Evolutionary conservation across 495 filamentous ascomycete species (phyloP), one percentile per base, ranked within the genome.

Genomic region (Xylaria curta): DNA sequence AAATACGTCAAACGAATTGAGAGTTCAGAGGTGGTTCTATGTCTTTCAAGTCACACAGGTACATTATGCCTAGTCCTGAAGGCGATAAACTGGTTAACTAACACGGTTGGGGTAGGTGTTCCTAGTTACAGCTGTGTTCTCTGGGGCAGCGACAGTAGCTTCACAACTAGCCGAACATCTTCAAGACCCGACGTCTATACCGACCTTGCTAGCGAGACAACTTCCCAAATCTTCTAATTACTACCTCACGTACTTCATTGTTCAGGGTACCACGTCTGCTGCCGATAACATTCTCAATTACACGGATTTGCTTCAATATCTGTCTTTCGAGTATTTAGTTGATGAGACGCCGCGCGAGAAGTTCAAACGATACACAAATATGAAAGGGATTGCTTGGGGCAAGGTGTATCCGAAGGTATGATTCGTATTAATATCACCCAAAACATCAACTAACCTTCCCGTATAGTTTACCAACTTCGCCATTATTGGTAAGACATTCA

Each of bases 181-280:
- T 28, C 56, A 87, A 1, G 66, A 96, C 9, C 94, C 94, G 12
- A 75, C 82, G 0, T 81, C 77, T 6, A 87, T 88, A 24, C 82
- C 90, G 12, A 84, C 79, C 21, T 73, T 97, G 61, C 86, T 97
- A 17, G 91, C 95, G 0, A 76, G 84, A 53, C 91, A 92, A 68
- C 82, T 97, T 4, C 94, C 94, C 3, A 89, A 86, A 68, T 92
- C 94, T 0, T 93, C 93, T 70, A 97, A 94, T 79, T 97, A 97
- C 79, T 97, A 96, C 81, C 87, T 97, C 56, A 92, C 92, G 0
- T 97, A 95, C 79, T 94, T 97, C 76, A 86, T 97, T 67, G 82
- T 97, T 17, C 93, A 97, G 77, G 94, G 94, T 40, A 84, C 96
- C 31, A 90, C 90, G 8, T 89, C 92, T 66, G 91, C 90, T 61